phyloP scores from a whole-genome alignment of 106 monocot species.

The Apostasia shenzhenica region DNA sequence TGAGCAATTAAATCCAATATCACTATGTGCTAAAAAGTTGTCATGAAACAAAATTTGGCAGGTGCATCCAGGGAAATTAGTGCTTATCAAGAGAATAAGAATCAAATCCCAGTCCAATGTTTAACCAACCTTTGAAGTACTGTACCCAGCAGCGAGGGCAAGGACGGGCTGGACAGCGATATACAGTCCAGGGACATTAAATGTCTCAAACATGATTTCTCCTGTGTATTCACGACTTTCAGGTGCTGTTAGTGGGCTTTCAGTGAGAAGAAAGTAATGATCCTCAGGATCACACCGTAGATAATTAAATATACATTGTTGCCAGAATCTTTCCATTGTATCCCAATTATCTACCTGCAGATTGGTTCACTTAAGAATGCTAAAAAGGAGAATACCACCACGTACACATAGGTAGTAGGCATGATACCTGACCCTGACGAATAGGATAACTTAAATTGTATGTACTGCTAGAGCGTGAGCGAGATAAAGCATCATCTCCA shows the following conservation, averaged over 20 bases:
- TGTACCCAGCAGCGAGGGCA: constrained; percentile 84
- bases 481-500: constrained; percentile 76
- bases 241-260: constrained; percentile 76
- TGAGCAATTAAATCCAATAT: too few species aligned
- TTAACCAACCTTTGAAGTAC: constrained; percentile 60
- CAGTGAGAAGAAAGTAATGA: constrained; percentile 85
- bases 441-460: constrained; percentile 76
- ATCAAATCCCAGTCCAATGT: neutral
- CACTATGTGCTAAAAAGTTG: too few species aligned
- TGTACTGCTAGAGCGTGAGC: constrained; percentile 61
- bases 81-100: neutral
- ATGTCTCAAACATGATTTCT: constrained; percentile 95
- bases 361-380: neutral
- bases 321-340: constrained; percentile 94
- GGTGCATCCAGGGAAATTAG: too few species aligned
- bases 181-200: constrained; percentile 85
- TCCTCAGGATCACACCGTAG: constrained; percentile 89
- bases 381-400: neutral
- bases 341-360: constrained; percentile 87
- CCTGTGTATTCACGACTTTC: constrained; percentile 85
- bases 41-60: too few species aligned
- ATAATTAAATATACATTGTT: constrained; percentile 83
- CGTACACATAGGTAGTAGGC: neutral
- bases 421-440: constrained; percentile 63
- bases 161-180: constrained; percentile 88